These are phyloP conservation scores for Plasmodium billcollinsi DNA, from an alignment of 169 alveolate genomes.

Conservation along the genomic window DNA sequence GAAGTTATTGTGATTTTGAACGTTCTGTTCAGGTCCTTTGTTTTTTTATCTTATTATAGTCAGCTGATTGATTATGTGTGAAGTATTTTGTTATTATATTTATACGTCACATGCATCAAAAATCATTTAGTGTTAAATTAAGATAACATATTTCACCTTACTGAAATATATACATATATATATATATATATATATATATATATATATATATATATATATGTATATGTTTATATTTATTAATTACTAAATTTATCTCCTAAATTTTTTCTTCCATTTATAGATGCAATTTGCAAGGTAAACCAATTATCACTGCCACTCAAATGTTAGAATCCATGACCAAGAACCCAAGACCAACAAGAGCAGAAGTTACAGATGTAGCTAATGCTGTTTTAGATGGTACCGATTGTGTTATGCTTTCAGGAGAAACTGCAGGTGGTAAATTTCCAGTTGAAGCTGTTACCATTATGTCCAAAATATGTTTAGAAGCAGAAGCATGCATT, in stretches of 20 bases:
- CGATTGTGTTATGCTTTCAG: conserved; percentile 96
- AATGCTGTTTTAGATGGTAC: conserved; percentile 99
- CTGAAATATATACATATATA: not conserved
- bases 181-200: conserved; percentile 7
- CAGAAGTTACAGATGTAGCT: conserved; percentile 99
- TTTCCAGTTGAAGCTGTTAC: conserved; percentile 88
- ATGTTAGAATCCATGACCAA: conserved; percentile 98
- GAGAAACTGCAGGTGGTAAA: conserved; percentile 92
- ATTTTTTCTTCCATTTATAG: conserved; percentile 54
- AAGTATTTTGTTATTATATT: conserved; percentile 3
- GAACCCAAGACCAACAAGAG: conserved; percentile 99
- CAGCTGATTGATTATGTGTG: conserved; percentile 58
- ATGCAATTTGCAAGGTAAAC: conserved; percentile 96
- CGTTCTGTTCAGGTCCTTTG: conserved; percentile 66
- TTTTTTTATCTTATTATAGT: conserved; percentile 49
- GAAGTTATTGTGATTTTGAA: conserved; percentile 16
- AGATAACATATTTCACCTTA: conserved; percentile 22
- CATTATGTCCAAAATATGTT: conserved; percentile 89
- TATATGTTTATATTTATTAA: not conserved
- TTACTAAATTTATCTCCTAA: not conserved
- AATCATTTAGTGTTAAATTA: conserved; percentile 67
- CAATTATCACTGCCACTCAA: conserved; percentile 99
- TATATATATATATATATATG: not conserved
- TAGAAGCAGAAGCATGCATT: conserved; percentile 90
- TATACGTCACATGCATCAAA: conserved; percentile 26